Percentiles rank a stretch among this genome's conserved stretches.
phyloP scores from a whole-genome alignment of 768 basidiomycete genomes.

The Phaeolepiota aurea region DNA sequence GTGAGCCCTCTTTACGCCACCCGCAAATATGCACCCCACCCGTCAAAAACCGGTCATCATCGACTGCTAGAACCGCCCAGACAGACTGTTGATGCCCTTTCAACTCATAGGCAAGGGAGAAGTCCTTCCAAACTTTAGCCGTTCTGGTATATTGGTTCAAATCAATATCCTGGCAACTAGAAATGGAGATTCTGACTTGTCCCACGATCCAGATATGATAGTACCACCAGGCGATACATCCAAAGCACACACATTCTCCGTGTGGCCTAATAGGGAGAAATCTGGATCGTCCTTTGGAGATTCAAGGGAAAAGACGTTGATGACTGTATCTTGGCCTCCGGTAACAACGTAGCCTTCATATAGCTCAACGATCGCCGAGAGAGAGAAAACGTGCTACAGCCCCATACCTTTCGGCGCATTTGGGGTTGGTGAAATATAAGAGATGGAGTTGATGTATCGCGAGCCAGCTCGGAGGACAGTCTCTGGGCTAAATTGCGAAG shows the following conservation, averaged over 20 bases:
- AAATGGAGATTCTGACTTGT: conserved; percentile 52
- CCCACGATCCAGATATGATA: conserved; percentile 96
- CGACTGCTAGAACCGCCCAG: conserved; percentile 84
- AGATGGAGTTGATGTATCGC: conserved; percentile 75
- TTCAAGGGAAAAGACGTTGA: conserved; percentile 72
- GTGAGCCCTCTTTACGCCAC: conserved; percentile 2
- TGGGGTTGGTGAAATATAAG: conserved; percentile 63
- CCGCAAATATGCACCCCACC: no score
- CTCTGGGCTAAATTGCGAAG: conserved; percentile 43
- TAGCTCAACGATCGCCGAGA: conserved; percentile 12
- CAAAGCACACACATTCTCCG: conserved; percentile 83
- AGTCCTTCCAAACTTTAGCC: conserved; percentile 89
- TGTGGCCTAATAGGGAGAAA: conserved; percentile 82
- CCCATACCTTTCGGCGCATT: conserved; percentile 60
- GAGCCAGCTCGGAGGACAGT: conserved; percentile 55
- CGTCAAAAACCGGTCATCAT: conserved; percentile 71
- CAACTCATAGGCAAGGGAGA: conserved; percentile 62
- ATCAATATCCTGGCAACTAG: conserved; percentile 1
- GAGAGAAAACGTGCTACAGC: conserved; percentile 9
- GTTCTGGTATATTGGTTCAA: no score
- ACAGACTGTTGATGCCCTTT: conserved; percentile 87
- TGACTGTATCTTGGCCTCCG: conserved; percentile 82
- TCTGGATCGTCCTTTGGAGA: conserved; percentile 60
- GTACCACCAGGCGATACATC: conserved; percentile 60
- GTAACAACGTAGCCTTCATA: conserved; percentile 72